Base-by-base conservation (phyloP, 208 protist genomes). In the Leishmania lainsoni region DNA sequence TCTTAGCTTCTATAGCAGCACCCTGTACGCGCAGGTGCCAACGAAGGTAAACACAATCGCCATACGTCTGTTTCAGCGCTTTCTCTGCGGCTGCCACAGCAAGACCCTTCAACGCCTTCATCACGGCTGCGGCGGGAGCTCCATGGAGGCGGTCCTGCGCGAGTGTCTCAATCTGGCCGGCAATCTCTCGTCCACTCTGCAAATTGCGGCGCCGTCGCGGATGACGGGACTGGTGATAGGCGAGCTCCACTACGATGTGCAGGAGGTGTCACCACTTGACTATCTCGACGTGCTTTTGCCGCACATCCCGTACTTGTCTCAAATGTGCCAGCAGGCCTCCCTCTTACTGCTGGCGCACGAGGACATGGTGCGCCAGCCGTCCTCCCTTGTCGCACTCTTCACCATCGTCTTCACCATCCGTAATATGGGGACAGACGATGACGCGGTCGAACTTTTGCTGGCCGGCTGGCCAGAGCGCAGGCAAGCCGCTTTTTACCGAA, bases 231-330 rank as follows among this genome's bases (percentile, higher is more conserved):
- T 75, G 45, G 83, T 87, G 72, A 71, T 83, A 26, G 54, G 51
- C 0, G 79, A 78, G 69, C 71, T 87, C 10, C 48, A 81, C 79
- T 83, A 84, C 65, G 83, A 87, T 71, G 83, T 69, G 16, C 83
- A 84, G n/a, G 83, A 87, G 76, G 83, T 87, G 69, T 83, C 83
- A 16, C 83, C 83, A 54, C 29, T 87, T 14, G 83, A 87, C 45
- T 87, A 75, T 51, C 63, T 83, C 16, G 82, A 86, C 35, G 72
- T 82, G 32, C 45, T 86, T 48, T 51, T 79, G 4, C 73, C 72
- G 3, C 82, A 82, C 74, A 79, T 86, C n/a, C 75, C 82, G 0
- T 86, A 80, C 32, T 74, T 86, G 5, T 86, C 78, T 51, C 82
- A 86, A 76, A 86, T 86, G 82, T 86, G 82, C 58, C 82, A 82